A percentile compares a stretch with the other conserved stretches of the same genome.
phyloP scores from a whole-genome alignment of 345 rosid species.

The Nephelium lappaceum region DNA sequence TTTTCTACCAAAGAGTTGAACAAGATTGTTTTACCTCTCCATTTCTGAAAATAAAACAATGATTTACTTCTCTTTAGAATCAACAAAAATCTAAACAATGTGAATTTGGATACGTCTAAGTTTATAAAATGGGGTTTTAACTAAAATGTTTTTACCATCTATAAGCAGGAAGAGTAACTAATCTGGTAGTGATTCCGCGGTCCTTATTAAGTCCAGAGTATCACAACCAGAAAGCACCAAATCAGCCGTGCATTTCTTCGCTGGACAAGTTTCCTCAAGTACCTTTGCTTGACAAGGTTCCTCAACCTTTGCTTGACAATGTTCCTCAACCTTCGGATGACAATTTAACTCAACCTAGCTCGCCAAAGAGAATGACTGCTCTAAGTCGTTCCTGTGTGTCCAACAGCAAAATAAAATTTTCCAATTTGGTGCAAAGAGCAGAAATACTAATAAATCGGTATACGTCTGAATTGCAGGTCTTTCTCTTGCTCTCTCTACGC shows the following conservation, averaged over 20 bases:
- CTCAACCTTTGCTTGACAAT: too few species aligned
- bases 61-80: neutral
- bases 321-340: too few species aligned
- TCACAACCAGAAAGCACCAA: slow-evolving; percentile 30
- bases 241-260: slow-evolving; percentile 30
- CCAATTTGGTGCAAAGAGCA: slow-evolving; percentile 17
- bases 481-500: neutral
- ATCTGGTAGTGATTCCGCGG: slow-evolving; percentile 34
- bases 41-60: too few species aligned
- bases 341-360: neutral
- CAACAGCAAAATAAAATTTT: slow-evolving; percentile 18
- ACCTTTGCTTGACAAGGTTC: too few species aligned
- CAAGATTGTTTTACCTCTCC: too few species aligned
- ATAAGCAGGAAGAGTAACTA: slow-evolving; percentile 47
- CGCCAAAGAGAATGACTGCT: slow-evolving; percentile 24
- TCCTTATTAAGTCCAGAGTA: slow-evolving; percentile 28
- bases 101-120: neutral
- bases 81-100: neutral
- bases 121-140: neutral
- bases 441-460: slow-evolving; percentile 26
- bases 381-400: slow-evolving; percentile 22
- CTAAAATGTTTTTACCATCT: slow-evolving; percentile 13
- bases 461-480: slow-evolving; percentile 45
- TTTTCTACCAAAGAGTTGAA: neutral
- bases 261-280: slow-evolving; percentile 46